phyloP scores from a whole-genome alignment of 495 filamentous ascomycete species.

The Hypoxylon trugodes region DNA sequence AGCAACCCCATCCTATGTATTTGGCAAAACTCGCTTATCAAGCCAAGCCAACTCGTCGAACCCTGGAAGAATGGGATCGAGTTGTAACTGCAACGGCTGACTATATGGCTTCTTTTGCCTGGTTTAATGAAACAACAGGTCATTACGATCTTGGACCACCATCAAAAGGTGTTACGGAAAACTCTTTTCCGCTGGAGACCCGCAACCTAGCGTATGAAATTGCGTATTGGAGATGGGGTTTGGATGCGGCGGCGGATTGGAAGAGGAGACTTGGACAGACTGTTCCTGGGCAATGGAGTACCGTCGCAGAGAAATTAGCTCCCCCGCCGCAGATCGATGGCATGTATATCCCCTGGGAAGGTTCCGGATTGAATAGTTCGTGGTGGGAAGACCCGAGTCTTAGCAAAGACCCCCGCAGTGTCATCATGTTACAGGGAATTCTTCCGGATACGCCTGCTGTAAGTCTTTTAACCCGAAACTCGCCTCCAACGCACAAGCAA shows the following conservation, averaged over 20 bases:
- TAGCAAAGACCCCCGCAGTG: constrained; percentile 49
- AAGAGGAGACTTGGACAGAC: constrained; percentile 43
- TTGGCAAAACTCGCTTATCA: constrained; percentile 52
- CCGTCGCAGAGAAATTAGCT: constrained; percentile 46
- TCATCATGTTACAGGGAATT: constrained; percentile 46
- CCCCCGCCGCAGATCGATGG: constrained; percentile 47
- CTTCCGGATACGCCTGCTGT: constrained; percentile 46
- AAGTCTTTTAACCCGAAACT: too few relatives aligned
- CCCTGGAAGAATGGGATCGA: constrained; percentile 49
- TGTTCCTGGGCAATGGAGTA: constrained; percentile 45
- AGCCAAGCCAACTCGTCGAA: constrained; percentile 38
- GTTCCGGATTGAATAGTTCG: constrained; percentile 42
- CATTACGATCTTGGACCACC: constrained; percentile 55
- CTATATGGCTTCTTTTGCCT: constrained; percentile 53
- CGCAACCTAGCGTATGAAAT: constrained; percentile 49
- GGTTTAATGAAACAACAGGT: constrained; percentile 47
- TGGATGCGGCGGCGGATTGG: constrained; percentile 42
- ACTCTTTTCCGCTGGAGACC: constrained; percentile 48
- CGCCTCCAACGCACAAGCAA: not conserved
- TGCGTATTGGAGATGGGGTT: constrained; percentile 59
- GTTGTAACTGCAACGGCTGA: constrained; percentile 48
- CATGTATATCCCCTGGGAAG: constrained; percentile 50
- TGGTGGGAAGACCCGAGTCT: constrained; percentile 47
- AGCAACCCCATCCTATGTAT: constrained; percentile 53
- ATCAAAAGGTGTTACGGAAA: constrained; percentile 52